A percentile compares a stretch with the other conserved stretches of the same genome.
Conservation (phyloP, 2,329 filamentous ascomycete genomes). For the Colletotrichum coccodes region DNA sequence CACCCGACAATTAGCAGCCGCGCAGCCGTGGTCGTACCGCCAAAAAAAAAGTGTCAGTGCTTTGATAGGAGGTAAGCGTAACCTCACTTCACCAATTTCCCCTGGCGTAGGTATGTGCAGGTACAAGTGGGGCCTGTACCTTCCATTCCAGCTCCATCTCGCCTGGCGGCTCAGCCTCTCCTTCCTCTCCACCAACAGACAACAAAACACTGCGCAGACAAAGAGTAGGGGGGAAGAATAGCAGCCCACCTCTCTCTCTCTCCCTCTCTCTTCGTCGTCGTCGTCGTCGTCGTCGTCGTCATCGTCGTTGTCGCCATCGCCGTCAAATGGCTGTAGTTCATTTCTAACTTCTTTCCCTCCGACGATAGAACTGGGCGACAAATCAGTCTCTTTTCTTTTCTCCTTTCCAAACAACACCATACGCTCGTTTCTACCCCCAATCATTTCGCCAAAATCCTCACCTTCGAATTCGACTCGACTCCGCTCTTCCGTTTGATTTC, state of each 20-base stretch:
- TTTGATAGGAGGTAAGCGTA: slow-evolving; percentile 31
- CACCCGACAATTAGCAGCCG: slow-evolving; percentile 16
- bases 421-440: slow-evolving; percentile 28
- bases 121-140: slow-evolving; percentile 24
- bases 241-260: slow-evolving; percentile 4
- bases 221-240: slow-evolving; percentile 23
- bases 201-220: slow-evolving; percentile 26
- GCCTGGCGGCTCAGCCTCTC: slow-evolving; percentile 30
- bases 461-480: slow-evolving; percentile 13
- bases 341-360: slow-evolving; percentile 20
- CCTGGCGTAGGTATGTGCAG: slow-evolving; percentile 27
- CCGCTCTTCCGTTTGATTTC: slow-evolving; percentile 18
- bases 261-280: not conserved
- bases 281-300: too few relatives aligned
- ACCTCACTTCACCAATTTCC: slow-evolving; percentile 29
- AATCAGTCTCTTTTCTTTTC: not conserved
- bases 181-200: slow-evolving; percentile 31
- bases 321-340: slow-evolving; percentile 26
- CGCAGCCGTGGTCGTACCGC: not conserved
- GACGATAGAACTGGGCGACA: slow-evolving; percentile 21
- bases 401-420: slow-evolving; percentile 10
- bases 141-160: slow-evolving; percentile 30
- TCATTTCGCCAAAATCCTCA: slow-evolving; percentile 8
- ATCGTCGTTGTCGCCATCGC: not conserved
- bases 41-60: slow-evolving; percentile 22